These are phyloP conservation scores for Thermoascus crustaceus DNA, from an alignment of 2,329 filamentous ascomycete species.

Conservation along the genomic window DNA sequence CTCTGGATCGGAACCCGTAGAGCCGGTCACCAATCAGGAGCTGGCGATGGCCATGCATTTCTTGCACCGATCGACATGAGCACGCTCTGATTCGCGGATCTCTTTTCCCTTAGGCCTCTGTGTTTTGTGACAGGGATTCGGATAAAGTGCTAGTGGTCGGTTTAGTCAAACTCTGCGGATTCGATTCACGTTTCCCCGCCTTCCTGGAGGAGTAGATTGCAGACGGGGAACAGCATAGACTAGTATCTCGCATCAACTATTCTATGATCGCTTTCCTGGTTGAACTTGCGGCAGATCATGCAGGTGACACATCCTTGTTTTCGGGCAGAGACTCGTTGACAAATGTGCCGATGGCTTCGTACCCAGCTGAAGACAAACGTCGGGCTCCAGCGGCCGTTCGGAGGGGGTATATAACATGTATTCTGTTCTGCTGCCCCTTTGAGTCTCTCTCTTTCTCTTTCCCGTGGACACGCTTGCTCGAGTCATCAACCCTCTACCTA, in stretches of 20 bases:
- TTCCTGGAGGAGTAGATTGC: slow-evolving; percentile 4
- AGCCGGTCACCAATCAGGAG: slow-evolving; percentile 30
- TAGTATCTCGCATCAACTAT: slow-evolving; percentile 16
- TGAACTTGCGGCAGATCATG: slow-evolving; percentile 13
- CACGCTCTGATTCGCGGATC: slow-evolving; percentile 25
- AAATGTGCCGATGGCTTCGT: slow-evolving; percentile 10
- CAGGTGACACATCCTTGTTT: slow-evolving; percentile 18
- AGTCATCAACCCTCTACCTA: slow-evolving; percentile 2
- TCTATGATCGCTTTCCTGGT: slow-evolving; percentile 13
- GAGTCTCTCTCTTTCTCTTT: slow-evolving; percentile 1
- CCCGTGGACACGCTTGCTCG: slow-evolving; percentile 4
- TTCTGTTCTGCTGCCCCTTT: background rate
- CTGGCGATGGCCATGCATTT: slow-evolving; percentile 14
- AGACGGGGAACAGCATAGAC: slow-evolving; percentile 3
- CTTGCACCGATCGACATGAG: slow-evolving; percentile 13
- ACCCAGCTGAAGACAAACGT: slow-evolving; percentile 9
- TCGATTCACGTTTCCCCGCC: slow-evolving; percentile 4
- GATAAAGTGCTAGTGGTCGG: slow-evolving; percentile 3
- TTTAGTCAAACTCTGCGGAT: slow-evolving; percentile 13
- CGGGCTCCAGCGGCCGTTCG: background rate
- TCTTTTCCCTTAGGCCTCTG: slow-evolving; percentile 15
- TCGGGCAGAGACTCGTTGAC: slow-evolving; percentile 11
- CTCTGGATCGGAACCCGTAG: slow-evolving; percentile 19
- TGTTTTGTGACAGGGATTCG: slow-evolving; percentile 26
- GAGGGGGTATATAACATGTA: slow-evolving; percentile 8